Conservation (phyloP, 164 flowering plant species). For the Nelumbo lutea region DNA sequence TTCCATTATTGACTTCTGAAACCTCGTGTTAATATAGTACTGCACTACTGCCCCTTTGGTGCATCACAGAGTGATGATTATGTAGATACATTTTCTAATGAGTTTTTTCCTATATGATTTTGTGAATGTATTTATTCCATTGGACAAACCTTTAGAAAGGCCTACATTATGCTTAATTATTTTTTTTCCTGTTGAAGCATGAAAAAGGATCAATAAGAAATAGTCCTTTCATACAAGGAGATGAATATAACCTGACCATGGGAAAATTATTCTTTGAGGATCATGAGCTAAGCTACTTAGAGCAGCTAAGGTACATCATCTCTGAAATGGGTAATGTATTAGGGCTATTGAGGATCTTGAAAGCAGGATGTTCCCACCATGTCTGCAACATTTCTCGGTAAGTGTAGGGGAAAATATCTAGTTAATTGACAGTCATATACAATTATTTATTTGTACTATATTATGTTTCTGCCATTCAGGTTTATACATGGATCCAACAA, state of each 20-base stretch:
- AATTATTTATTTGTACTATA: not conserved
- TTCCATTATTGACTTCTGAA: not conserved
- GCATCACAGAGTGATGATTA: not conserved
- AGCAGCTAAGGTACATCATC: slow-evolving; percentile 10
- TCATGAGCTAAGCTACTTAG: slow-evolving; percentile 19
- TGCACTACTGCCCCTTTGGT: no score
- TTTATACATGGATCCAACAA: slow-evolving; percentile 10
- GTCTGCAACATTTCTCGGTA: slow-evolving; percentile 18
- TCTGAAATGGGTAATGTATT: slow-evolving; percentile 25
- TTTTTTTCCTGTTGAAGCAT: slow-evolving; percentile 5
- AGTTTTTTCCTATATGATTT: not conserved
- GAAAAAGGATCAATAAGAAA: slow-evolving; percentile 5
- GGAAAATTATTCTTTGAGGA: slow-evolving; percentile 13
- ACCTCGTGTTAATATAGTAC: not conserved
- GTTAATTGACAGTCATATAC: not conserved
- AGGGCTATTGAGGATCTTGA: slow-evolving; percentile 21
- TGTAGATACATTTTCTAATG: not conserved
- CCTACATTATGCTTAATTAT: not conserved
- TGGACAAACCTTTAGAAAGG: not conserved
- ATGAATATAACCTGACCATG: slow-evolving; percentile 7
- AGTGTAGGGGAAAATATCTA: not conserved
- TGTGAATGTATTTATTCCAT: not conserved
- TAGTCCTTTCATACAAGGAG: slow-evolving; percentile 12
- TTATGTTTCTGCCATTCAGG: slow-evolving; percentile 3
- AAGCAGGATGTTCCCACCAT: slow-evolving; percentile 20